Evolutionary conservation across 129 eudicot species (phyloP), one percentile per base, ranked within the genome.

Genomic region (Flaveria ramosissima): DNA sequence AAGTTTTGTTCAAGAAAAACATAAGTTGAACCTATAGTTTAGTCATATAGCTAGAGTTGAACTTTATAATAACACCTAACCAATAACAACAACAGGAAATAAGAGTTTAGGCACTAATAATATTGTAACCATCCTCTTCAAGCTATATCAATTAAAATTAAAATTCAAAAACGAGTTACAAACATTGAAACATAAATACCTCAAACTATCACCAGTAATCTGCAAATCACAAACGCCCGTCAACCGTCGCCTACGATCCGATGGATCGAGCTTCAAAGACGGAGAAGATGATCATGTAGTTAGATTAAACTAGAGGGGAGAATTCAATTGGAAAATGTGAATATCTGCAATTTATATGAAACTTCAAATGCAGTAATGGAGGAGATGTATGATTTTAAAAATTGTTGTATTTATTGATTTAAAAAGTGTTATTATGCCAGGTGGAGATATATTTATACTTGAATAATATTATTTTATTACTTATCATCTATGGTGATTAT

Each of bases 341-440:
- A 17, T 56, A 57, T 59, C 3, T 7, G 21, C 3, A 23, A 21
- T 59, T 20, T 59, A 30, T 1, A 21, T 59, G 65, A 59, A 59
- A 21, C 36, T 59, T 27, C 43, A 6, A 53, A n/a, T 53, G 60
- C 3, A 53, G 24, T 62, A 26, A 62, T 62, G 68, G 45, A 62
- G 68, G 43, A 62, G 68, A 62, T 62, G 43, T 62, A 62, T 62
- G 68, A 26, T 3, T 6, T 62, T 62, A 24, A 27, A 62, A 59
- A 3, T 0, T 20, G 19, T 57, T 57, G 21, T 1, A 45, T 45
- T 9, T 0, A 30, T 26, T 14, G 68, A 62, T 62, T 62, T 26
- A 62, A 62, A 61, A 62, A 62, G 43, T 17, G 43, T 27, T 14
- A 62, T 61, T 41, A 15, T 62, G 43, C 68, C 66, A 60, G 66